These are phyloP conservation scores for Helicostylum pulchrum DNA, from an alignment of 192 early-diverging fungal species.

Conservation along the genomic window DNA sequence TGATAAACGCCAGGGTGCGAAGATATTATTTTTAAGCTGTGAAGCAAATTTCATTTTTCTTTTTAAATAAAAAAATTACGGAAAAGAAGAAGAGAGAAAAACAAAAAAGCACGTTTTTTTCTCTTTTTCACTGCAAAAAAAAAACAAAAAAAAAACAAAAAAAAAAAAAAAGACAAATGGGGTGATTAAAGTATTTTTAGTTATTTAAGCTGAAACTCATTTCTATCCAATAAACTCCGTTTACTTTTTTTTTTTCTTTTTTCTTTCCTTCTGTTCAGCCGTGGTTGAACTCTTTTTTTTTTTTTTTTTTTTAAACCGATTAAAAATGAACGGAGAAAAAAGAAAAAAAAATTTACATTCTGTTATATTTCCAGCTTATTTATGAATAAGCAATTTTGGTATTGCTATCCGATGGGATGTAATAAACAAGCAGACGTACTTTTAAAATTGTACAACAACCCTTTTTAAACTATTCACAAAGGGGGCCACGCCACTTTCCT, in stretches of 20 bases:
- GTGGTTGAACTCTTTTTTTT: too few relatives aligned
- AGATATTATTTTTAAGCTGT: slow-evolving; percentile 66
- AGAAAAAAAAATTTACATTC: too few relatives aligned
- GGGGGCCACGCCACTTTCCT: too few relatives aligned
- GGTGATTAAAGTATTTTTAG: neutral
- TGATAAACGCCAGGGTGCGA: slow-evolving; percentile 77
- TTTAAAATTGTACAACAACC: too few relatives aligned
- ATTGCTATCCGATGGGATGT: too few relatives aligned
- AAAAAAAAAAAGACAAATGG: neutral
- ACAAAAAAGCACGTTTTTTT: neutral
- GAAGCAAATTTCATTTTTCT: slow-evolving; percentile 84
- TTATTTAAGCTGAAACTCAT: too few relatives aligned
- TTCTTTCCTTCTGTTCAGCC: neutral
- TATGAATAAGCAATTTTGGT: too few relatives aligned
- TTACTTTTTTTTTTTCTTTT: neutral
- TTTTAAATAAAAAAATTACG: neutral
- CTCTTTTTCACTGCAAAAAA: neutral
- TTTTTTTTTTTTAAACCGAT: too few relatives aligned
- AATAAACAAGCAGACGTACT: too few relatives aligned
- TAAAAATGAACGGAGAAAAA: too few relatives aligned
- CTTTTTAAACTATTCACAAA: too few relatives aligned
- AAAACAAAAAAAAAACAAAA: slow-evolving; percentile 4
- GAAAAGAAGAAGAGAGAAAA: slow-evolving; percentile 1
- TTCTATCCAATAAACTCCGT: neutral
- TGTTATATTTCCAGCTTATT: too few relatives aligned